These are phyloP conservation scores for Echria macrotheca DNA, from an alignment of 495 filamentous ascomycete genomes.

Conservation along the genomic window DNA sequence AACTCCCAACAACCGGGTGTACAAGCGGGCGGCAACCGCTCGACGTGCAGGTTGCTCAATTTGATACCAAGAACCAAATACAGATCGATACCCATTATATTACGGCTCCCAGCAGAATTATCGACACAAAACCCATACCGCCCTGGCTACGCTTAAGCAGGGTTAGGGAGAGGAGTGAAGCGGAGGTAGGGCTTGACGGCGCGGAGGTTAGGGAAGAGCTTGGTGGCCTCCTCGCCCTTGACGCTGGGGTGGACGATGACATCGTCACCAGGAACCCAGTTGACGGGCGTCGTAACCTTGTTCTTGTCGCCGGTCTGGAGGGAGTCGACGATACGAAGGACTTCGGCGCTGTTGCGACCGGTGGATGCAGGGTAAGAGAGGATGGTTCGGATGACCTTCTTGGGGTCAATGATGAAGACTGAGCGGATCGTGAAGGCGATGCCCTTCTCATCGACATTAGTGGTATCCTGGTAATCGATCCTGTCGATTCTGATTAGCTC, in stretches of 20 bases:
- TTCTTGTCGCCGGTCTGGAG: slow-evolving; percentile 97
- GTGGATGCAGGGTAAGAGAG: slow-evolving; percentile 96
- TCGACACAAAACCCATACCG: too few species aligned
- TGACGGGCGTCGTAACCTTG: slow-evolving; percentile 87
- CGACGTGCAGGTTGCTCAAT: too few species aligned
- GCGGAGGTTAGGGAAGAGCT: slow-evolving; percentile 84
- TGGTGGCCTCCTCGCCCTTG: slow-evolving; percentile 80
- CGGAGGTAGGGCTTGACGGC: slow-evolving; percentile 90
- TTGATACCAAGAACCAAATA: too few species aligned
- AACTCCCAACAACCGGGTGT: too few species aligned
- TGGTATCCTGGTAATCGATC: slow-evolving; percentile 71
- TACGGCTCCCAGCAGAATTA: too few species aligned
- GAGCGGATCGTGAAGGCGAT: slow-evolving; percentile 98
- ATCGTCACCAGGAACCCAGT: slow-evolving; percentile 87
- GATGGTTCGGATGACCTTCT: slow-evolving; percentile 95
- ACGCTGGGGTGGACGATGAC: slow-evolving; percentile 92
- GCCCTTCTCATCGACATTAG: slow-evolving; percentile 91
- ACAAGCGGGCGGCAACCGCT: too few species aligned
- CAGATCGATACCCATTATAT: too few species aligned
- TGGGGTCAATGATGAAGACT: slow-evolving; percentile 98
- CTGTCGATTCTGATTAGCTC: slow-evolving; percentile 29
- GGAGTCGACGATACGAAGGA: slow-evolving; percentile 91
- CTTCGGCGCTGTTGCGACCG: slow-evolving; percentile 92
- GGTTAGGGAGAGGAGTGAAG: slow-evolving; percentile 62
- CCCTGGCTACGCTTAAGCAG: slow-evolving; percentile 19